Conservation (phyloP, 1,139 yeast species). For the Geotrichum fermentans region DNA sequence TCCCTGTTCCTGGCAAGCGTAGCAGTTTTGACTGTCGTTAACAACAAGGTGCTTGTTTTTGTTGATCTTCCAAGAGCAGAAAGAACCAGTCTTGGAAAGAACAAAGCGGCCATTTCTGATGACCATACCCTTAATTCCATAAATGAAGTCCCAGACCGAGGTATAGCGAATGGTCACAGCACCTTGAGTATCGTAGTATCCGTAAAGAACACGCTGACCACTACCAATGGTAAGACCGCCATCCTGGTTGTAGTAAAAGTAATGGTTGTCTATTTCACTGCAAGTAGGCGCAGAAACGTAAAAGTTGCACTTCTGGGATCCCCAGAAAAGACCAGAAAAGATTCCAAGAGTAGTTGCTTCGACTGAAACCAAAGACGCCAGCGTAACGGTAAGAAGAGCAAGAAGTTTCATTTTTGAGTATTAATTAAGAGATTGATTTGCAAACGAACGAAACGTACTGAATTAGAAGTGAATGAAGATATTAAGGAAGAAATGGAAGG, state of each 20-base stretch:
- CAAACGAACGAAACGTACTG: too few species aligned
- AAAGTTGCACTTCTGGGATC: not conserved
- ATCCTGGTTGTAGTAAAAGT: not conserved
- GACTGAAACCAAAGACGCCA: constrained; percentile 1
- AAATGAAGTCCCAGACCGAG: not conserved
- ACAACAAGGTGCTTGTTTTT: not conserved
- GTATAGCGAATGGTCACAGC: not conserved
- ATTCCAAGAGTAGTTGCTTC: not conserved
- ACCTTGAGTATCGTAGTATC: not conserved
- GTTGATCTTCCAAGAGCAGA: not conserved
- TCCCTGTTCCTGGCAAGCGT: constrained; percentile 2
- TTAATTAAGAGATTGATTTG: too few species aligned
- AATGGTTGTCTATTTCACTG: not conserved
- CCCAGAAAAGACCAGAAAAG: constrained; percentile 1
- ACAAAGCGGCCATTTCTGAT: not conserved
- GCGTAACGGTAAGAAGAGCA: not conserved
- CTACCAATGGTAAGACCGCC: not conserved
- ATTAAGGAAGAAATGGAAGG: too few species aligned
- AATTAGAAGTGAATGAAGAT: too few species aligned
- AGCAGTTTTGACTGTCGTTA: not conserved
- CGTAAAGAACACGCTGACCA: not conserved
- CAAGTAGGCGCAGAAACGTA: not conserved
- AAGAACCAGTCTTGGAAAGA: not conserved
- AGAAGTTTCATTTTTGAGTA: constrained; percentile 2
- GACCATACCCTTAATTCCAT: not conserved